Evolutionary conservation across 2,329 filamentous ascomycete genomes (phyloP).

Genomic region (Clonostachys byssicola): DNA sequence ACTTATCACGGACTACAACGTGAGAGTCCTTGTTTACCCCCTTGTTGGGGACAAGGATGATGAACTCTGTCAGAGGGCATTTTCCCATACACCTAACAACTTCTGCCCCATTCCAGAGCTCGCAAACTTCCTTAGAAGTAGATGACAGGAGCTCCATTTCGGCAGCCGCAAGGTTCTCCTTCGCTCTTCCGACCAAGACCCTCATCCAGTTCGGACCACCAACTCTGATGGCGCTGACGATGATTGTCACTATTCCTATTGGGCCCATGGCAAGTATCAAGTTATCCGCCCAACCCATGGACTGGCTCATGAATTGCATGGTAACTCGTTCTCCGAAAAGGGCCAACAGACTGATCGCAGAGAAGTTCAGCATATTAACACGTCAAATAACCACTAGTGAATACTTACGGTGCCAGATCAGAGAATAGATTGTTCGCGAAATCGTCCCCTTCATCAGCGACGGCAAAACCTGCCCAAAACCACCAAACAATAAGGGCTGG

Average conservation of each 20-base stretch:
- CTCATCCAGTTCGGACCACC: slow-evolving; percentile 31
- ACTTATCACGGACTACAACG: too few relatives aligned
- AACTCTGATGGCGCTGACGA: slow-evolving; percentile 35
- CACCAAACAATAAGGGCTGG: too few relatives aligned
- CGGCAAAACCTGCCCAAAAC: too few relatives aligned
- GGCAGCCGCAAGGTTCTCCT: neutral
- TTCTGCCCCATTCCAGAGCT: slow-evolving; percentile 1
- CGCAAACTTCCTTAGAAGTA: slow-evolving; percentile 2
- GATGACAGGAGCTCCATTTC: slow-evolving; percentile 4
- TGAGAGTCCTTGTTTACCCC: neutral
- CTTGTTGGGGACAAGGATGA: neutral
- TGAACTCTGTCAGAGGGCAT: neutral
- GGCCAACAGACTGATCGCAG: slow-evolving; percentile 1
- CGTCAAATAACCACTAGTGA: neutral
- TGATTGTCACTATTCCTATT: slow-evolving; percentile 33
- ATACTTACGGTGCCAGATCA: slow-evolving; percentile 2
- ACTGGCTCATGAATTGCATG: slow-evolving; percentile 40
- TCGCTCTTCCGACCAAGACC: slow-evolving; percentile 30
- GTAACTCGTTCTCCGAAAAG: slow-evolving; percentile 37
- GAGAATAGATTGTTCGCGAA: slow-evolving; percentile 4
- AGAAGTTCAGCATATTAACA: neutral
- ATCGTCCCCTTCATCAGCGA: neutral
- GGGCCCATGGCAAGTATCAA: slow-evolving; percentile 39
- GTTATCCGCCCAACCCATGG: slow-evolving; percentile 29
- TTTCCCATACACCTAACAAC: neutral